Evolutionary conservation across 208 protist species (phyloP), one percentile per base, ranked within the genome.

Genomic region (Leishmania martiniquensis): DNA sequence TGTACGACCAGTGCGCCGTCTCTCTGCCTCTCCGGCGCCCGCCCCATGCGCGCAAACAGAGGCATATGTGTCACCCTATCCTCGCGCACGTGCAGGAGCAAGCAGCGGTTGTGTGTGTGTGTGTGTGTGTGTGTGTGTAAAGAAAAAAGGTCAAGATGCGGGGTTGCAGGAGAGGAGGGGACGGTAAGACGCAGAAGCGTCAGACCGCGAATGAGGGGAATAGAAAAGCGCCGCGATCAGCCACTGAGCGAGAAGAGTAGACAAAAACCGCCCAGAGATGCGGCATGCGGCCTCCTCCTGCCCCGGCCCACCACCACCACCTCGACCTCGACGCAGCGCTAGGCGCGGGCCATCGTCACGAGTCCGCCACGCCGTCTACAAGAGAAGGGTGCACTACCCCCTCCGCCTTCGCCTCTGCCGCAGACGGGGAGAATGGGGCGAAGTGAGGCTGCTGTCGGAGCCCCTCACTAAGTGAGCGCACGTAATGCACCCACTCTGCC

Each of bases 401-500:
- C n/a, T 42, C 52, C 39, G 13, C 7, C 70, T n/a, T 17, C 70
- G 39, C 51, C 32, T 32, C 22, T n/a, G 29, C 29, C 70, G 25
- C 1, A n/a, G 69, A 79, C 57, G 86, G 82, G 12, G 72, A 62
- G 5, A 13, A 47, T 20, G 29, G 65, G 10, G 39, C 65, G 51
- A 69, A 7, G 25, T 47, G 22, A 22, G 84, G 74, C 79, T 85
- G 70, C 37, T 77, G 77, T 20, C 82, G 78, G 4, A 89, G 75
- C 12, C 84, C 83, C 17, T 90, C 83, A 37, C 81, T 85, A 29
- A 95, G 78, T 20, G 69, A 77, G 17, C 68, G 76, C 71, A 93
- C 25, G 82, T 92, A 93, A 6, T 76, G 72, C 32, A 82, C 80
- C 88, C 85, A 95, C 67, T 87, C 71, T 9, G 73, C 69, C 20